Evolutionary conservation across 106 monocot genomes (phyloP).

Genomic region (Agapanthus africanus): DNA sequence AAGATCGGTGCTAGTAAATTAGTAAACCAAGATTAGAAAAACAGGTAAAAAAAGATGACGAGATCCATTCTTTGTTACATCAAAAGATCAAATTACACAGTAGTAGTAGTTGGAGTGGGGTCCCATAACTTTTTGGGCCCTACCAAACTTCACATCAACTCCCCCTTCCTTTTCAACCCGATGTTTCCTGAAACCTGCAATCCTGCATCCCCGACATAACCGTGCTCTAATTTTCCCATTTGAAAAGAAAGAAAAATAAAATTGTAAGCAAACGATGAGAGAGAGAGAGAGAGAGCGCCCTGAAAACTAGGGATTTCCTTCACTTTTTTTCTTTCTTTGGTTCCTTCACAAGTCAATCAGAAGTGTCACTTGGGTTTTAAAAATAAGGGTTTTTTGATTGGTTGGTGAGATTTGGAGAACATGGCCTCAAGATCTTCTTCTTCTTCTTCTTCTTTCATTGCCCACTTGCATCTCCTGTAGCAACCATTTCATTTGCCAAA

Average conservation of each 20-base stretch:
- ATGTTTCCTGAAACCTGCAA: slow-evolving; percentile 34
- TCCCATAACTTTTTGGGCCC: slow-evolving; percentile 5
- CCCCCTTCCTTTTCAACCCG: slow-evolving; percentile 21
- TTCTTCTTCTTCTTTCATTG: not conserved
- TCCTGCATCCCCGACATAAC: not conserved
- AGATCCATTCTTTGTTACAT: slow-evolving; percentile 4
- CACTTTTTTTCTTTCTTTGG: not conserved
- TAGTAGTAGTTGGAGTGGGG: not conserved
- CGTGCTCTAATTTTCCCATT: not conserved
- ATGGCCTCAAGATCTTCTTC: slow-evolving; percentile 22
- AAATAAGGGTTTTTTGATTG: slow-evolving; percentile 4
- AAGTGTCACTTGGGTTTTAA: slow-evolving; percentile 8
- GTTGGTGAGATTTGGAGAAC: slow-evolving; percentile 18
- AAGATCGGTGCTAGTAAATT: too few species aligned
- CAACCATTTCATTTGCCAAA: not conserved
- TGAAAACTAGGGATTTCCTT: slow-evolving; percentile 37
- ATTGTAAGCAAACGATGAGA: not conserved
- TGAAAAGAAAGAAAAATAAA: not conserved
- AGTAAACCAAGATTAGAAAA: too few species aligned
- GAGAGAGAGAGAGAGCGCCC: slow-evolving; percentile 18
- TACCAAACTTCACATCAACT: too few species aligned
- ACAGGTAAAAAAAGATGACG: too few species aligned
- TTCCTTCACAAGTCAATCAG: slow-evolving; percentile 17
- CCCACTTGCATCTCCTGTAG: slow-evolving; percentile 5
- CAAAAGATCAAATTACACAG: slow-evolving; percentile 10